Base-by-base conservation (phyloP, 371 early-diverging fungal species). In the Haplosporangium sp. region DNA sequence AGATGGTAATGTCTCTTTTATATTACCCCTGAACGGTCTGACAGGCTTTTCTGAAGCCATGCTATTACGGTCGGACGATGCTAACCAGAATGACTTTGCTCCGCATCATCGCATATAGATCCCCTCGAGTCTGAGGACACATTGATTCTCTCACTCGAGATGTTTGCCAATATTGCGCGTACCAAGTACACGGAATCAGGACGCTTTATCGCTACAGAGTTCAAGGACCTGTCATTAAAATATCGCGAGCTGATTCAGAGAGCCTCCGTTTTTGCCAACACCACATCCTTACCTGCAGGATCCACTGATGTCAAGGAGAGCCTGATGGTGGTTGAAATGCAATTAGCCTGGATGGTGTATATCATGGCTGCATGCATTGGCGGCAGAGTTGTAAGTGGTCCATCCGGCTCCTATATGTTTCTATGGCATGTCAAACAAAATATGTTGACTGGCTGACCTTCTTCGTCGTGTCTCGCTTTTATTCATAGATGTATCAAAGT, bases 311-410 rank as follows among this genome's bases (percentile, higher is more conserved):
- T 86, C 29, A 90, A 90, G 18, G 74, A 71, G 42, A 69, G 69
- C 36, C 67, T 71, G 5, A 23, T 75, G 47, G 64, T 74, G 20
- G 61, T 62, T 23, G 70, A 75, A 37, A 57, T 75, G 45, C 90
- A 90, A 80, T 86, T 95, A 77, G 90, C 95, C 0, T 95, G 95
- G 95, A 83, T 93, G 36, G 90, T 94, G 18, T 93, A 95, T 57
- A 87, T 90, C 20, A 91, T 90, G 75, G 92, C 93, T 51, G 85
- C 90, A 5, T 90, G 86, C 67, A 83, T 89, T 50, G 92, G 87
- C 13, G 92, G 82, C 54, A 80, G 91, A 69, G 82, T 86, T n/a
- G 92, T 91, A 87, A 73, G 79, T 68, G 38, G 1, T 14, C 40
- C 16, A 11, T 42, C 38, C 9, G 13, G n/a, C 42, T 41, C 29